A percentile compares a stretch with the other conserved stretches of the same genome.
phyloP scores from a whole-genome alignment of 257 asterid species.

The Echium plantagineum region DNA sequence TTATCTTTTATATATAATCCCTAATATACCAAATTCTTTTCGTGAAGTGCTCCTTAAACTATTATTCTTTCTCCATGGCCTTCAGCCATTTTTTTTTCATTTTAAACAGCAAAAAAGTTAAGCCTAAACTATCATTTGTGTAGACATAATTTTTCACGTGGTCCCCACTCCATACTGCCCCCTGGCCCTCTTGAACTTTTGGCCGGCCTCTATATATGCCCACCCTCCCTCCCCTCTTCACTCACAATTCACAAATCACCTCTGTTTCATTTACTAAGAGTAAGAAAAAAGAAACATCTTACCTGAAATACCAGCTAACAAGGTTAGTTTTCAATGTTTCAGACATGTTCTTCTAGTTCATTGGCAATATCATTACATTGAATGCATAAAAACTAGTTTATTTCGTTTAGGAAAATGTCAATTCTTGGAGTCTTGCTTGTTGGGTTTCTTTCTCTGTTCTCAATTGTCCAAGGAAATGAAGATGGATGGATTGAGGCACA shows the following conservation, averaged over 20 bases:
- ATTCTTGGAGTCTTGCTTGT: constrained; percentile 6
- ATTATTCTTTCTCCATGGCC: too few species aligned
- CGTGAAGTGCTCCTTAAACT: too few species aligned
- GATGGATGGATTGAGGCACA: constrained; percentile 53
- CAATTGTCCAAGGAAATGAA: constrained; percentile 17
- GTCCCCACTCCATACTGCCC: too few species aligned
- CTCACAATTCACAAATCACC: constrained; percentile 8
- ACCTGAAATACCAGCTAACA: background rate
- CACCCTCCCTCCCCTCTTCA: constrained; percentile 1
- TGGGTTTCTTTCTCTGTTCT: constrained; percentile 13
- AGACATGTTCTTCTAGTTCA: background rate
- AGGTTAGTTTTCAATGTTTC: background rate
- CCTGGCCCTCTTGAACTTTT: background rate
- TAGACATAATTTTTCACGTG: too few species aligned
- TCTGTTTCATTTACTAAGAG: background rate
- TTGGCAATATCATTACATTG: background rate
- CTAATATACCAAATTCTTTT: too few species aligned
- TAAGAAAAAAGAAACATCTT: background rate
- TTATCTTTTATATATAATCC: too few species aligned
- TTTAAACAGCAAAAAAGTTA: too few species aligned
- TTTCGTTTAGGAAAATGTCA: constrained; percentile 10
- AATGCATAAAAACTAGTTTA: background rate
- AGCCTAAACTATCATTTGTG: too few species aligned
- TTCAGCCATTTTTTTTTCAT: too few species aligned
- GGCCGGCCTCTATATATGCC: constrained; percentile 6